Evolutionary conservation across 805 yeast species (phyloP), one percentile per base, ranked within the genome.

Genomic region (Ogataea pilisensis): DNA sequence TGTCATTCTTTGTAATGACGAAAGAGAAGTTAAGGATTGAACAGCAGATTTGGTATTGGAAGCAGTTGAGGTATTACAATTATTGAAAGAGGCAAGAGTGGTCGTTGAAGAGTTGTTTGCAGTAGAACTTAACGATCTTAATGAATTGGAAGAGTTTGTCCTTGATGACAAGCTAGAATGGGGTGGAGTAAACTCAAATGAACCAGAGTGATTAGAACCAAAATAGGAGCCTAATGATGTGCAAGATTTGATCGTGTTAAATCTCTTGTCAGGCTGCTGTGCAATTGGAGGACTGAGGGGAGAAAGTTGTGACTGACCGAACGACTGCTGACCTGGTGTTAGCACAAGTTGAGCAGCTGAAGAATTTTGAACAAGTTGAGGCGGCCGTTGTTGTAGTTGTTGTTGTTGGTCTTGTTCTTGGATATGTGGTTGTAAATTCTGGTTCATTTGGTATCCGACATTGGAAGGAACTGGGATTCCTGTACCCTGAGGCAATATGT

Each of bases 1-100:
- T 0, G 84, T 80, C 82, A 80, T 76, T 54, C 80, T 68, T 54
- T 80, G 85, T 39, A 81, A 58, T 3, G 84, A 72, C 0, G 76
- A 65, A 18, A 73, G 50, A 1, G 73, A 69, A 21, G 50, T 31
- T 17, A 54, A 42, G 17, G 50, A 51, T n/a, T 45, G 50, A 27
- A 51, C 34, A 22, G 46, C n/a, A 17, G 39, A 5, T 14, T 55
- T 29, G n/a, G 26, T 8, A 22, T 22, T 22, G 7, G 26, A 22
- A 22, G 7, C 11, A 22, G 9, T n/a, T n/a, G n/a, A n/a, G n/a
- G n/a, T 22, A 22, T 22, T 22, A 11, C 11, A 8, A 22, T 22
- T 22, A 22, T 22, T 22, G 26, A 22, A 43, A 9, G 55, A 55
- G 3, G 58, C 49, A n/a, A 54, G 39, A 9, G 57, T 43, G 7